These are phyloP conservation scores for Akanthomyces lecanii DNA, from an alignment of 2,329 filamentous ascomycete genomes.

Conservation along the genomic window DNA sequence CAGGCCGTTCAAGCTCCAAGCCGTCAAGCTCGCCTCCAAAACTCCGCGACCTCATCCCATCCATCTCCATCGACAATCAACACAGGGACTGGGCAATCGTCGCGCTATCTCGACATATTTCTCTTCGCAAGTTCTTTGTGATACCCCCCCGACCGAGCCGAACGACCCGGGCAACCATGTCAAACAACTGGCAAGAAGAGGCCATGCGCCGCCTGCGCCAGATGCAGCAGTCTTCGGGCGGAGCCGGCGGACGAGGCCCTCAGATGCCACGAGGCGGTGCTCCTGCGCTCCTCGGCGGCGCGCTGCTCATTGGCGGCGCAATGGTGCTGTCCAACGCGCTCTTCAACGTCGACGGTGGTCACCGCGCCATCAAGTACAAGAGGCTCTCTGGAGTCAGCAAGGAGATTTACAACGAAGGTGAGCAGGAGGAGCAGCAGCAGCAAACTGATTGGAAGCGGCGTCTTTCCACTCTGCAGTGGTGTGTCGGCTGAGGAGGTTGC, in stretches of 20 bases:
- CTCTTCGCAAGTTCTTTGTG: background rate
- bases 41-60: constrained; percentile 10
- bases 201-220: constrained; percentile 48
- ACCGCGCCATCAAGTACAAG: constrained; percentile 97
- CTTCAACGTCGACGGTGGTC: constrained; percentile 92
- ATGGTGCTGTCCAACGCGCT: constrained; percentile 56
- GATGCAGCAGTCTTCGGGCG: constrained; percentile 41
- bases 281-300: constrained; percentile 37
- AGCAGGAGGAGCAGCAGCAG: constrained; percentile 18
- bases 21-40: constrained; percentile 9
- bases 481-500: background rate
- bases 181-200: constrained; percentile 45
- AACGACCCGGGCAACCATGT: constrained; percentile 25
- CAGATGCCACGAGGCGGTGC: constrained; percentile 38
- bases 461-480: background rate
- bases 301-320: constrained; percentile 45
- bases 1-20: constrained; percentile 15
- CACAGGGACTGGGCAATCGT: background rate
- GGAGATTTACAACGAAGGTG: constrained; percentile 95
- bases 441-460: background rate
- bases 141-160: background rate
- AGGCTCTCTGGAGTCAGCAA: constrained; percentile 88
- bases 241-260: constrained; percentile 41
- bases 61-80: constrained; percentile 12
- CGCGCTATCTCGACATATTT: background rate